Evolutionary conservation across 345 rosid species (phyloP), one percentile per base, ranked within the genome.

Genomic region (Xanthoceras sorbifolium): DNA sequence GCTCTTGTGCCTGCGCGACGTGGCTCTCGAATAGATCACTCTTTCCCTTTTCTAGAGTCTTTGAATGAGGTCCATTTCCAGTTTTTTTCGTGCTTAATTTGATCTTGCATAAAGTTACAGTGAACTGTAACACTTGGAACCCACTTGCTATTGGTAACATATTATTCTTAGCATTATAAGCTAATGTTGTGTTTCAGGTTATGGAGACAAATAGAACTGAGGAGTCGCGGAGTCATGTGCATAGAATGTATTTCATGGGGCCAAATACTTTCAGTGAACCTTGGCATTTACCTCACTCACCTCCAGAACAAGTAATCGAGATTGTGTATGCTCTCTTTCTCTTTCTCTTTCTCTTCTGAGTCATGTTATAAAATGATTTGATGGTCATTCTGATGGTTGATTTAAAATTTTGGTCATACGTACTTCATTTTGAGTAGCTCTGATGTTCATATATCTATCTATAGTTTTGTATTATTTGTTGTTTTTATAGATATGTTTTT

Each of bases 31-130:
- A 85, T 88, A 64, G 92, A 88, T 85, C 92, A 91, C 85, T 94
- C 98, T 3, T 92, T 94, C 77, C 98, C 98, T 75, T 94, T 94
- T 79, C 82, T 94, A 23, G 98, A 94, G 88, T 94, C 98, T 38
- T 75, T 94, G 76, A 94, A 94, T 78, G 98, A 94, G 98, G 98
- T 91, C 9, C 14, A 31, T 28, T 2, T 46, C 34, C 72, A 23
- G 20, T 46, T 31, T 42, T 26, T 23, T 69, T 70, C 8, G 44
- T 67, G 23, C 57, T 48, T 29, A 63, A 3, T 50, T 44, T 61
- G 18, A 32, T 48, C 25, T n/a, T 29, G 31, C 38, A 25, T 72
- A 10, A 50, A 29, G 46, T 65, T 64, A 10, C 44, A 74, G 62
- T 59, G 34, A 61, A 48, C 44, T 15, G 63, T 18, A 36, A 63